Conservation (phyloP, 352 stramenopile species). For the Thalassiosira exigua region DNA sequence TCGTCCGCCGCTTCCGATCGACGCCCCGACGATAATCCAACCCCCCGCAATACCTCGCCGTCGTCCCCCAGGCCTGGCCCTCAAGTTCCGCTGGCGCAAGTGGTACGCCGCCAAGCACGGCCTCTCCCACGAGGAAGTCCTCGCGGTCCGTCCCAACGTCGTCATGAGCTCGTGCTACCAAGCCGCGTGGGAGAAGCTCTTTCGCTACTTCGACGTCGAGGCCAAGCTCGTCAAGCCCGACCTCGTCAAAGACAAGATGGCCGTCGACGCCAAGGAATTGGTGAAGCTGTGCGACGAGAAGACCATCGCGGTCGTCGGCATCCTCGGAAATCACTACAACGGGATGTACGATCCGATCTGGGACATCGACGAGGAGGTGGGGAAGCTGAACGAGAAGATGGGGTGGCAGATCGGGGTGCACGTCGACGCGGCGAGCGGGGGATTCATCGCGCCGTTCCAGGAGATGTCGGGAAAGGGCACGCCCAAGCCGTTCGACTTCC, state of each 20-base stretch:
- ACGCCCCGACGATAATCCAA: too few relatives aligned
- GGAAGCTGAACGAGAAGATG: conserved; percentile 88
- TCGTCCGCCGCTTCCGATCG: too few relatives aligned
- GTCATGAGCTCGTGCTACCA: conserved; percentile 84
- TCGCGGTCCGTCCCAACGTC: conserved; percentile 91
- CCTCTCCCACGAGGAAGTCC: conserved; percentile 84
- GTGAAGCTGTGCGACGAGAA: conserved; percentile 90
- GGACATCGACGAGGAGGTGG: conserved; percentile 89
- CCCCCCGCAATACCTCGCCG: too few relatives aligned
- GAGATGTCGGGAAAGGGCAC: conserved; percentile 34
- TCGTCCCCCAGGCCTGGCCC: conserved; percentile 89
- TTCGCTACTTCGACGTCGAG: conserved; percentile 94
- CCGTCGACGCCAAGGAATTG: conserved; percentile 88
- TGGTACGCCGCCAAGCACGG: conserved; percentile 61
- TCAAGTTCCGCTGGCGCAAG: conserved; percentile 91
- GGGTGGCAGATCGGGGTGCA: conserved; percentile 89
- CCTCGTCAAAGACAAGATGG: conserved; percentile 92
- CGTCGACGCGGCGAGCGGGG: conserved; percentile 90
- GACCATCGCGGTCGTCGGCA: conserved; percentile 91
- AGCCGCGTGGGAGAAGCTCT: conserved; percentile 93
- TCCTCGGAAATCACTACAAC: conserved; percentile 92
- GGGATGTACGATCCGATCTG: conserved; percentile 92
- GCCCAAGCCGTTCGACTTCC: conserved; percentile 41
- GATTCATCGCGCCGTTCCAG: conserved; percentile 92
- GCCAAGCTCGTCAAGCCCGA: conserved; percentile 86